Evolutionary conservation across 2,329 filamentous ascomycete species (phyloP), one percentile per base, ranked within the genome.

Genomic region (Penicillium sp.): DNA sequence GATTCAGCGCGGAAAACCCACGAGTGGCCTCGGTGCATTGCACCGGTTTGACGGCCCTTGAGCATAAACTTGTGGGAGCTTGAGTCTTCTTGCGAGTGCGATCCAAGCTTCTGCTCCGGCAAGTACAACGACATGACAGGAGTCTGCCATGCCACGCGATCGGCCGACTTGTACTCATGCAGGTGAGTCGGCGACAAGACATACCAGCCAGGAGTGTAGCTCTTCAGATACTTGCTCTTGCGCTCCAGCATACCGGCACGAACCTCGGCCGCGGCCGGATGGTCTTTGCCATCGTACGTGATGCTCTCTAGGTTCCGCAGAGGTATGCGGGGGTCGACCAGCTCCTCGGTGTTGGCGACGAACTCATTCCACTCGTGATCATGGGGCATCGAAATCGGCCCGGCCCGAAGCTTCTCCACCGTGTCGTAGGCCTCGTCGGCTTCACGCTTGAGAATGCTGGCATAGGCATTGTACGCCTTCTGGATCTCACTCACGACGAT

Each of bases 191-290:
- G 90, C 63, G 94, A 96, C 61, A 99, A 79, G 43, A 97, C 91
- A 72, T 96, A 96, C 92, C 92, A 97, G 67, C 92, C 92, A 24
- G 91, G 89, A 7, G 92, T 94, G 71, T 96, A 96, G 70, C 92
- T 96, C 78, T 96, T 97, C 55, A 99, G 77, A 67, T 97, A 99
- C 69, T 97, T 99, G 81, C 91, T 96, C 84, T 97, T 97, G 61
- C 94, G 87, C 77, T 99, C 94, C 31, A 99, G 78, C 73, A 96
- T 85, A 2, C 94, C 94, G 18, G 90, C 90, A 54, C 92, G 82
- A 47, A 99, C 89, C 71, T 97, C 92, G 55, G 89, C 78, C 69
- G 79, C 90, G 72, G 89, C 84, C 55, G 89, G 85, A 70, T 96
- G 89, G 63, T 95, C 83, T 67, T 90, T 90, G 38, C 94, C 94